phyloP scores from a whole-genome alignment of 208 protist species.

The Wallacemonas collosoma region DNA sequence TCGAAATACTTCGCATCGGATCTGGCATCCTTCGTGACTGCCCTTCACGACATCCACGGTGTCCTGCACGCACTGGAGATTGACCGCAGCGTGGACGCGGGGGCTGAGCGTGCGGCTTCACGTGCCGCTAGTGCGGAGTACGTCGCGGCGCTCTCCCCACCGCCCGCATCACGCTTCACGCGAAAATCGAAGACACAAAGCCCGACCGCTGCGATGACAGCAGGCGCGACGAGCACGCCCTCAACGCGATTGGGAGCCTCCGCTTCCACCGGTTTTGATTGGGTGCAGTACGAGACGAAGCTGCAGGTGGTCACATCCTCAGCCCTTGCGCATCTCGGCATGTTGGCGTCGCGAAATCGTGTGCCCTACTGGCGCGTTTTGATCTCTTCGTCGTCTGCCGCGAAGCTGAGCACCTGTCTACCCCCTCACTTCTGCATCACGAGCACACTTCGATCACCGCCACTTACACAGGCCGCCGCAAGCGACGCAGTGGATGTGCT shows the following conservation, averaged over 20 bases:
- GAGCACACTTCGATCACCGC: neutral
- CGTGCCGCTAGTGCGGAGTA: neutral
- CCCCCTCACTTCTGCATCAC: neutral
- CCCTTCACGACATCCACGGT: constrained; percentile 1
- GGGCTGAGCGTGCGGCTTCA: too few species aligned
- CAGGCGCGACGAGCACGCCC: too few species aligned
- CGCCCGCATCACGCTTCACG: constrained; percentile 2
- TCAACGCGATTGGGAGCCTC: neutral
- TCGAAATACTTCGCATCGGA: constrained; percentile 5
- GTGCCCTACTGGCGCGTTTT: neutral
- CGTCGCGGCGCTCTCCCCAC: neutral
- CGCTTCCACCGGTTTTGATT: neutral
- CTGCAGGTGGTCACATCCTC: constrained; percentile 1
- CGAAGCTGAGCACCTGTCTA: neutral
- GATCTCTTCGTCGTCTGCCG: neutral
- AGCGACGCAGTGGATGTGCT: neutral
- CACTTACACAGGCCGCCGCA: neutral
- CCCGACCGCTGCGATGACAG: too few species aligned
- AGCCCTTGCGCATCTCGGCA: neutral
- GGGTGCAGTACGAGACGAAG: neutral
- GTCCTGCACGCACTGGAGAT: neutral
- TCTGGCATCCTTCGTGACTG: neutral
- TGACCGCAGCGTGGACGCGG: neutral
- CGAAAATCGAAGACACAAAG: neutral
- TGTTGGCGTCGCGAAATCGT: too few species aligned